A percentile compares a stretch with the other conserved stretches of the same genome.
These are phyloP conservation scores for Maudiozyma barnettii DNA, from an alignment of 805 yeast genomes.

Conservation along the genomic window DNA sequence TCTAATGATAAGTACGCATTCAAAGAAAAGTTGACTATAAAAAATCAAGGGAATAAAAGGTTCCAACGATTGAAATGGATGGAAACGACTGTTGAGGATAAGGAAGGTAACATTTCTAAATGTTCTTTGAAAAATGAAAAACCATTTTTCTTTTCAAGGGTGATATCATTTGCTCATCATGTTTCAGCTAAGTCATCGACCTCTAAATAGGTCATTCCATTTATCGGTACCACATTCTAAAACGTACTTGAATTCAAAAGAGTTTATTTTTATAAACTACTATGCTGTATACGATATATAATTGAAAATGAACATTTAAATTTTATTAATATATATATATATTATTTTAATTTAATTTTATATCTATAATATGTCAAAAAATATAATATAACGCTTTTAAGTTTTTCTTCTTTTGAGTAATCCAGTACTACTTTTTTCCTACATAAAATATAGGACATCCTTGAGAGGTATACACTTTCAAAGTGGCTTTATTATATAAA, in stretches of 20 bases:
- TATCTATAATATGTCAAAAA: background rate
- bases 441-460: too few species aligned
- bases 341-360: background rate
- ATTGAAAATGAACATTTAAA: too few species aligned
- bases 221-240: too few species aligned
- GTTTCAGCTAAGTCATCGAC: background rate
- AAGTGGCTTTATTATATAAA: background rate
- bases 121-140: constrained; percentile 64
- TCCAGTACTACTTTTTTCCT: too few species aligned
- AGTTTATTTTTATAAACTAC: too few species aligned
- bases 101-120: constrained; percentile 44
- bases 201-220: too few species aligned
- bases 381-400: too few species aligned
- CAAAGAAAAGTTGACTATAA: constrained; percentile 52
- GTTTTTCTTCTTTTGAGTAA: too few species aligned
- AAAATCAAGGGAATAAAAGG: constrained; percentile 48
- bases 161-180: constrained; percentile 27
- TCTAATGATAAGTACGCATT: constrained; percentile 52
- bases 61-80: constrained; percentile 71
- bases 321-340: background rate
- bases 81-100: constrained; percentile 47
- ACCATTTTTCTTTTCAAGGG: constrained; percentile 68
- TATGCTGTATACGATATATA: too few species aligned
- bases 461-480: too few species aligned
- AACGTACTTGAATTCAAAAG: too few species aligned